phyloP scores from a whole-genome alignment of 1,284 basidiomycete genomes.

The Sphagnurus paluster region DNA sequence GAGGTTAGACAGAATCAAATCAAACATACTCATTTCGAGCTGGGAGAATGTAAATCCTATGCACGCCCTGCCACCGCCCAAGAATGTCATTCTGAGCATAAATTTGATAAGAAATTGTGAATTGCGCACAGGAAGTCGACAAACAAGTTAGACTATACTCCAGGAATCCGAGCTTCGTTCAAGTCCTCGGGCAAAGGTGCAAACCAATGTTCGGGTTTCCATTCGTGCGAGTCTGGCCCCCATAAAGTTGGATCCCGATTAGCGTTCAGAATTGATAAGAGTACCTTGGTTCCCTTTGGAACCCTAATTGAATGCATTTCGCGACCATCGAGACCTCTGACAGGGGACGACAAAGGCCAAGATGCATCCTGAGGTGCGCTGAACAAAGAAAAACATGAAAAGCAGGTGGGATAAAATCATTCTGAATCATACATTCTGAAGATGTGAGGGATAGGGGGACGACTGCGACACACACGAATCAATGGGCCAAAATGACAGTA shows the following conservation, averaged over 20 bases:
- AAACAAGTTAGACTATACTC: constrained; percentile 11
- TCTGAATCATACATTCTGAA: constrained; percentile 8
- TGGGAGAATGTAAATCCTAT: constrained; percentile 28
- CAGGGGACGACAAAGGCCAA: not conserved
- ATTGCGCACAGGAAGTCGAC: not conserved
- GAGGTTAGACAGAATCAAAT: not conserved
- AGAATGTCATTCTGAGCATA: constrained; percentile 15
- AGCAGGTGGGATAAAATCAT: too few species aligned
- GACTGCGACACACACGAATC: constrained; percentile 1
- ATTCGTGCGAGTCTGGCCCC: constrained; percentile 1
- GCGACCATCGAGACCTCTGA: constrained; percentile 1
- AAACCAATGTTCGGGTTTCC: constrained; percentile 11
- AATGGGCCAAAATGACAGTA: not conserved
- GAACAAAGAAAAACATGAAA: too few species aligned
- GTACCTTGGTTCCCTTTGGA: not conserved
- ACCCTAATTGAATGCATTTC: constrained; percentile 1
- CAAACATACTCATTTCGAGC: constrained; percentile 27
- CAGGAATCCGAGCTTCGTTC: constrained; percentile 5
- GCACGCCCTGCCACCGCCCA: constrained; percentile 17
- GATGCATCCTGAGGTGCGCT: not conserved
- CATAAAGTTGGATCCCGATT: too few species aligned
- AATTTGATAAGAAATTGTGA: too few species aligned
- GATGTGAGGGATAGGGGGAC: constrained; percentile 14
- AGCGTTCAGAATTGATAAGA: too few species aligned
- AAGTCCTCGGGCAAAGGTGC: constrained; percentile 4